Evolutionary conservation across 2,329 filamentous ascomycete species (phyloP).

Genomic region (Pestalotiopsis sp.): DNA sequence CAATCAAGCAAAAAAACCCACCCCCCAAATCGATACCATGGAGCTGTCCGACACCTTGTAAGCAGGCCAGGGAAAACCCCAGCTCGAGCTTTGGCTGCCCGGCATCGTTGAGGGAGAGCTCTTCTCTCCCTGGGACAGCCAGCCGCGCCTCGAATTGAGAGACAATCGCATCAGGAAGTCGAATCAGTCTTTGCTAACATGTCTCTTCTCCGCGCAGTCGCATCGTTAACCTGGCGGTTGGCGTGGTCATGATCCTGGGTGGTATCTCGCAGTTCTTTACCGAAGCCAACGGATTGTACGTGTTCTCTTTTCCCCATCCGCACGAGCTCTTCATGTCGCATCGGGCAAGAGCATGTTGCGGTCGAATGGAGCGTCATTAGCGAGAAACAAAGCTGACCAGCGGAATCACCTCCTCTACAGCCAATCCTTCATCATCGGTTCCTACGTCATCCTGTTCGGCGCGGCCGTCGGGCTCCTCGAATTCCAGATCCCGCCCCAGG

Average conservation of each 20-base stretch:
- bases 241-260: slow-evolving; percentile 83
- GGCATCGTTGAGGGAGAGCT: neutral
- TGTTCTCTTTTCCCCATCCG: slow-evolving; percentile 33
- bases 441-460: slow-evolving; percentile 91
- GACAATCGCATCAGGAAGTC: neutral
- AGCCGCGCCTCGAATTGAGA: neutral
- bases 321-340: slow-evolving; percentile 25
- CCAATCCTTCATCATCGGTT: slow-evolving; percentile 75
- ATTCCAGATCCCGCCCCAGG: slow-evolving; percentile 92
- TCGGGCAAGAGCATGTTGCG: neutral
- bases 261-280: slow-evolving; percentile 74
- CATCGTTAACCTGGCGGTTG: slow-evolving; percentile 89
- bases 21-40: slow-evolving; percentile 56
- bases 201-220: slow-evolving; percentile 61
- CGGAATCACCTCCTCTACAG: slow-evolving; percentile 40
- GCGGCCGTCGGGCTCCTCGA: slow-evolving; percentile 77
- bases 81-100: slow-evolving; percentile 9
- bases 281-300: slow-evolving; percentile 54
- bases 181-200: slow-evolving; percentile 17
- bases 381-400: neutral
- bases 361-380: neutral
- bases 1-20: neutral
- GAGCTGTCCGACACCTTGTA: slow-evolving; percentile 93
- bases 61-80: slow-evolving; percentile 39
- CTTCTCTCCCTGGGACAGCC: neutral